Conservation (phyloP, 2,329 filamentous ascomycete species). For the Aspergillus sp. region DNA sequence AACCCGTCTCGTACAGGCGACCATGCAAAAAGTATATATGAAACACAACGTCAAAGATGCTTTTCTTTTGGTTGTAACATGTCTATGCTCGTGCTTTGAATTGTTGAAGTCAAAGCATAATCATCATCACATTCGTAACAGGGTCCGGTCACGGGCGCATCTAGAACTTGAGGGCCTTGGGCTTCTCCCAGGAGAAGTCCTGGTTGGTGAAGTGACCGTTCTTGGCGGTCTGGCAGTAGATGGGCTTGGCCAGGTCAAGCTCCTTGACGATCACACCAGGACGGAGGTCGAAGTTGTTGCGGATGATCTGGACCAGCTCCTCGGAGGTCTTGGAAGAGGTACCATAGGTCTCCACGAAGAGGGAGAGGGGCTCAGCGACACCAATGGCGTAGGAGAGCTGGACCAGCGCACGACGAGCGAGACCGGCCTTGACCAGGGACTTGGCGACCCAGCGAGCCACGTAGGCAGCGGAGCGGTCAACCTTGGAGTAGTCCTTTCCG, state of each 20-base stretch:
- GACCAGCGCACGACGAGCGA: conserved; percentile 88
- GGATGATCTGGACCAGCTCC: conserved; percentile 92
- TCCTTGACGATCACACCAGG: conserved; percentile 98
- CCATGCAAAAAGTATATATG: conserved; percentile 37
- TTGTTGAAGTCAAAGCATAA: conserved; percentile 51
- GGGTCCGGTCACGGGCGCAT: conserved; percentile 22
- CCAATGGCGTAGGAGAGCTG: conserved; percentile 99
- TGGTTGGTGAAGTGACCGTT: conserved; percentile 99
- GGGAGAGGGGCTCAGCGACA: conserved; percentile 94
- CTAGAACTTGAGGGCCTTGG: conserved; percentile 92
- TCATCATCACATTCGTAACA: conserved; percentile 44
- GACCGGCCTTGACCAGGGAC: conserved; percentile 84
- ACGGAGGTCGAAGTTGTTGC: conserved; percentile 93
- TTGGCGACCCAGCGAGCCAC: conserved; percentile 98
- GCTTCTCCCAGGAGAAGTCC: conserved; percentile 96
- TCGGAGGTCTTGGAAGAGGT: conserved; percentile 86
- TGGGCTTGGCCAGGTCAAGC: conserved; percentile 89
- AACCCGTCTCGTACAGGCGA: conserved; percentile 33
- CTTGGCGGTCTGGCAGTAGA: conserved; percentile 98
- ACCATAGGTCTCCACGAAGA: conserved; percentile 97
- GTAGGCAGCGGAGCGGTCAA: conserved; percentile 97
- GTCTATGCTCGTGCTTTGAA: conserved; percentile 46
- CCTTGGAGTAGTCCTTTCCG: conserved; percentile 99
- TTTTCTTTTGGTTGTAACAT: conserved; percentile 29
- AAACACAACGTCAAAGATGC: conserved; percentile 26